These are phyloP conservation scores for Exophiala bonariae DNA, from an alignment of 2,329 filamentous ascomycete species.

Conservation along the genomic window DNA sequence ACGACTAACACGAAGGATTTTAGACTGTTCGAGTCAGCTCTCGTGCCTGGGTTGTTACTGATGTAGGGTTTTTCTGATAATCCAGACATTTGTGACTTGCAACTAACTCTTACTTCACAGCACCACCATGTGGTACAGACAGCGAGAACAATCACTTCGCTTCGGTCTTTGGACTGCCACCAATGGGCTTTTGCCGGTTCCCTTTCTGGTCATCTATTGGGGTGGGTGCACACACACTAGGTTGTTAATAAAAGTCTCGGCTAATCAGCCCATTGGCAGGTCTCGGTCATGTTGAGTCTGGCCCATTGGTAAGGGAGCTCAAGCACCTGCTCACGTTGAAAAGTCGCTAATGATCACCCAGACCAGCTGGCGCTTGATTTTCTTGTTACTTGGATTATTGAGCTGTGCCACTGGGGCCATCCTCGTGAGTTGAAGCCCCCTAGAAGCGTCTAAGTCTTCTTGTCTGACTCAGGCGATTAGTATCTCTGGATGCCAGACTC, in stretches of 20 bases:
- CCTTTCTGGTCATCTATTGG: constrained; percentile 52
- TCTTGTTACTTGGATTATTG: constrained; percentile 47
- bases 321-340: not conserved
- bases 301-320: constrained; percentile 4
- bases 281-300: constrained; percentile 8
- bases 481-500: constrained; percentile 56
- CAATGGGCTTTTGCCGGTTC: constrained; percentile 61
- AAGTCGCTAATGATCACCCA: not conserved
- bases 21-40: constrained; percentile 3
- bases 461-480: constrained; percentile 4
- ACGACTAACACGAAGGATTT: not conserved
- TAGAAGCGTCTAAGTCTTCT: not conserved
- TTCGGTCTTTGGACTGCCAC: constrained; percentile 60
- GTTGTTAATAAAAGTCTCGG: too few species aligned
- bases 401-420: constrained; percentile 28
- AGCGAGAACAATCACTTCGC: constrained; percentile 60
- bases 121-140: constrained; percentile 53
- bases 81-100: not conserved
- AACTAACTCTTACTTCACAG: constrained; percentile 51
- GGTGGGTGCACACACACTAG: constrained; percentile 35
- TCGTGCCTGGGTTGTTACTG: constrained; percentile 7
- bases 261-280: not conserved
- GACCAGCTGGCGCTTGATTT: constrained; percentile 42
- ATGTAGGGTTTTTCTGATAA: constrained; percentile 1
- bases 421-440: constrained; percentile 44